Percentiles rank a stretch among this genome's conserved stretches.
phyloP scores from a whole-genome alignment of 2,329 filamentous ascomycete genomes.

The Cordyceps cicadae region DNA sequence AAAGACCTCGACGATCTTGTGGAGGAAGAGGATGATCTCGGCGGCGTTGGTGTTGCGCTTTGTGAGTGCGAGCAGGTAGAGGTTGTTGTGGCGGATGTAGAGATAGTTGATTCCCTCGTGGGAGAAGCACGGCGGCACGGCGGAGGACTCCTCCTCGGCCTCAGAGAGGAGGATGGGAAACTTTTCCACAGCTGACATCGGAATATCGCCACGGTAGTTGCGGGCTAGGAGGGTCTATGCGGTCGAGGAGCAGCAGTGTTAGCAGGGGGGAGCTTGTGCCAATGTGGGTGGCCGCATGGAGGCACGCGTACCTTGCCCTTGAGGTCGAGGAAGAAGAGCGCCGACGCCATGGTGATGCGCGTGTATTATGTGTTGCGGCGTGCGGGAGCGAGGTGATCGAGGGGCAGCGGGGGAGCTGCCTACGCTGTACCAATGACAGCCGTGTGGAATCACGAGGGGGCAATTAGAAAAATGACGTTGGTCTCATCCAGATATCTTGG shows the following conservation, averaged over 20 bases:
- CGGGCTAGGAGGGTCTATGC: conserved; percentile 90
- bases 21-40: conserved; percentile 95
- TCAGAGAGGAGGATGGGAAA: conserved; percentile 94
- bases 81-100: conserved; percentile 98
- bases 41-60: conserved; percentile 99
- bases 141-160: conserved; percentile 97
- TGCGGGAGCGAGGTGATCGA: conserved; percentile 14
- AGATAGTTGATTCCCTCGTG: conserved; percentile 99
- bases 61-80: conserved; percentile 93
- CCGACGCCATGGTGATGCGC: conserved; percentile 72
- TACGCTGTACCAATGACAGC: conserved; percentile 15
- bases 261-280: conserved; percentile 11
- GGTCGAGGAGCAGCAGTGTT: conserved; percentile 11
- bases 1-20: conserved; percentile 97
- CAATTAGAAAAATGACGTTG: background rate
- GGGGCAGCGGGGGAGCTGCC: conserved; percentile 18
- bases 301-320: conserved; percentile 80
- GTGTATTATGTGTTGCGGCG: background rate
- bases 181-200: conserved; percentile 98
- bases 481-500: background rate
- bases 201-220: conserved; percentile 97
- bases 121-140: conserved; percentile 94
- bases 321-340: conserved; percentile 95
- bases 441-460: background rate
- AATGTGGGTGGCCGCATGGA: background rate